phyloP scores from a whole-genome alignment of 805 yeast genomes.

The Saturnispora serradocipensis region DNA sequence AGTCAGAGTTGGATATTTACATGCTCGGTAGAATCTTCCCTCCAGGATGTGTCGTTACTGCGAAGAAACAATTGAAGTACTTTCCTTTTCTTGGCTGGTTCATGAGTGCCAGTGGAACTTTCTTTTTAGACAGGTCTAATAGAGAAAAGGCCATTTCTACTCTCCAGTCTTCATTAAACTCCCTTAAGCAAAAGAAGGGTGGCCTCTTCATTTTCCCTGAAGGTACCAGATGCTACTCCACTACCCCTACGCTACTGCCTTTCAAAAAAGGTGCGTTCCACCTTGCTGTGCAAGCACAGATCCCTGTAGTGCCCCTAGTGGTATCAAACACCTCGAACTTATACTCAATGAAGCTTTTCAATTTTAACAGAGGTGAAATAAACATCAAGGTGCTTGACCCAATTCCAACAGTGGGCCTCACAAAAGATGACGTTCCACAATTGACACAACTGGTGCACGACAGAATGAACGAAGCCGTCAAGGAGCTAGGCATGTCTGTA shows the following conservation, averaged over 20 bases:
- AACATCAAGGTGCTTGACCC: constrained; percentile 76
- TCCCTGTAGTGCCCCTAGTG: constrained; percentile 84
- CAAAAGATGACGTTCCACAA: constrained; percentile 59
- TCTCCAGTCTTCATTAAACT: constrained; percentile 57
- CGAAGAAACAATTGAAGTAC: constrained; percentile 74
- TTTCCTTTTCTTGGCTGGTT: constrained; percentile 96
- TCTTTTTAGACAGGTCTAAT: constrained; percentile 78
- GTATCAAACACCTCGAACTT: constrained; percentile 78
- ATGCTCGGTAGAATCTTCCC: constrained; percentile 81
- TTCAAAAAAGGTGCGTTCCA: constrained; percentile 98
- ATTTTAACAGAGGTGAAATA: constrained; percentile 74
- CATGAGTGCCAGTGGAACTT: constrained; percentile 84
- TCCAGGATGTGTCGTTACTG: constrained; percentile 82
- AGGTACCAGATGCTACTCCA: constrained; percentile 84
- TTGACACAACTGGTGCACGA: constrained; percentile 50
- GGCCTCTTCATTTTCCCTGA: constrained; percentile 91
- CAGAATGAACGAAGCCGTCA: constrained; percentile 40
- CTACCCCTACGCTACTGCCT: constrained; percentile 63
- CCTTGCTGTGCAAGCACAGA: constrained; percentile 83
- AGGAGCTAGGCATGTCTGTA: constrained; percentile 36
- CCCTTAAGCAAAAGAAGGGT: constrained; percentile 53
- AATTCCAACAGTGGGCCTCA: constrained; percentile 57
- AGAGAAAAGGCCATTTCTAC: constrained; percentile 69
- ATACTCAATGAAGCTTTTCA: constrained; percentile 47
- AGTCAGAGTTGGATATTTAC: constrained; percentile 77